Conservation (phyloP, 1,284 basidiomycete genomes). For the Austroboletus niveus region DNA sequence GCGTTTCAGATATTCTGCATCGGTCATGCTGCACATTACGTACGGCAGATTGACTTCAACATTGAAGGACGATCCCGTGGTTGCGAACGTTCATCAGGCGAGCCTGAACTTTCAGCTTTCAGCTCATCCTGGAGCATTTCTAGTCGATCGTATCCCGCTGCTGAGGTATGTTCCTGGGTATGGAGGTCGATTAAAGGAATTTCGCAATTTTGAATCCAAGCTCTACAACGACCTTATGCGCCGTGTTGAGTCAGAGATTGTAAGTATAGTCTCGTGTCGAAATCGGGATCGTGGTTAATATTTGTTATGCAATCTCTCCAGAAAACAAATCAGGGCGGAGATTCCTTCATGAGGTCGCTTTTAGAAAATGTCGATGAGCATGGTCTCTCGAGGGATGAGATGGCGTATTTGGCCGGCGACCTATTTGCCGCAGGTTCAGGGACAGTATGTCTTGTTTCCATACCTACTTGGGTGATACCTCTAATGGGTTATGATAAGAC, state of each 20-base stretch:
- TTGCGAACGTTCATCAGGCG: conserved; percentile 49
- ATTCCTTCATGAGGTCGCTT: conserved; percentile 55
- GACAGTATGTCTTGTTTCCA: conserved; percentile 36
- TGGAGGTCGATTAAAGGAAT: conserved; percentile 28
- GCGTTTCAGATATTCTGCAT: conserved; percentile 54
- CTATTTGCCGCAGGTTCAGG: conserved; percentile 64
- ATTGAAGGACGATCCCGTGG: conserved; percentile 54
- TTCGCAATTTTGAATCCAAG: conserved; percentile 52
- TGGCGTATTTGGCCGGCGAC: conserved; percentile 58
- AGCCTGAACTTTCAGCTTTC: conserved; percentile 46
- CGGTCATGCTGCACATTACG: conserved; percentile 60
- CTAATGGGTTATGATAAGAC: conserved; percentile 34
- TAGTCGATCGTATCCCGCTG: conserved; percentile 58
- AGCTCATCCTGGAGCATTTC: conserved; percentile 55
- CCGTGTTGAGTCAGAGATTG: conserved; percentile 45
- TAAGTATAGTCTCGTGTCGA: conserved; percentile 17
- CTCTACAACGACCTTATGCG: conserved; percentile 52
- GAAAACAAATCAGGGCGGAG: conserved; percentile 36
- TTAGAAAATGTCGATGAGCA: conserved; percentile 49
- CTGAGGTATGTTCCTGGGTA: conserved; percentile 40
- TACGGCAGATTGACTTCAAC: conserved; percentile 58
- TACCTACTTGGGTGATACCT: background rate
- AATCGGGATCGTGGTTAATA: background rate
- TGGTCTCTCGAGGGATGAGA: conserved; percentile 50
- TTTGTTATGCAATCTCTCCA: background rate